Percentiles rank a stretch among this genome's conserved stretches.
Conservation (phyloP, 2,329 filamentous ascomycete genomes). For the Cladosporium cucumerinum region DNA sequence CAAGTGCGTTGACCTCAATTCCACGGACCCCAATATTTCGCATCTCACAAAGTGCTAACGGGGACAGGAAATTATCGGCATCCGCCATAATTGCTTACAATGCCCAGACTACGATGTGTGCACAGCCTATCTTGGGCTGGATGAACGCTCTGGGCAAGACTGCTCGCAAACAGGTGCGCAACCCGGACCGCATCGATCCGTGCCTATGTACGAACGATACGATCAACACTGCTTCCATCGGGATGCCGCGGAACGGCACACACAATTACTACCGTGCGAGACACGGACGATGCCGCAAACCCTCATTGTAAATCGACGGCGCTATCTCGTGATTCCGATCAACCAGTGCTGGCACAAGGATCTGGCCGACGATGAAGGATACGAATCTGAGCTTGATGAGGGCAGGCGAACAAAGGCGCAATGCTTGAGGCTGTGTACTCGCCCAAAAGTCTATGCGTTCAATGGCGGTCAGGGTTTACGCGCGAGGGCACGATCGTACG, state of each 20-base stretch:
- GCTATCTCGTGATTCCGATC: background rate
- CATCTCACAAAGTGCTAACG: no score
- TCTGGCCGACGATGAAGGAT: background rate
- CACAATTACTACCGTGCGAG: background rate
- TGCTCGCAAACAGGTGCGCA: background rate
- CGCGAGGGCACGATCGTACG: background rate
- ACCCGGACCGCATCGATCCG: background rate
- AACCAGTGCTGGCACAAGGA: background rate
- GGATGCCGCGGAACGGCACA: background rate
- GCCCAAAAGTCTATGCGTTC: background rate
- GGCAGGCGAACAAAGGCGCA: background rate
- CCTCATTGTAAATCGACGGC: background rate
- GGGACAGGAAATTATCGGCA: background rate
- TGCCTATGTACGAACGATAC: background rate
- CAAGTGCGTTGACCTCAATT: no score
- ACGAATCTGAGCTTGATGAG: background rate
- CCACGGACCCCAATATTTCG: no score
- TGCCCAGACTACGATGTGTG: background rate
- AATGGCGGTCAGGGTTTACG: background rate
- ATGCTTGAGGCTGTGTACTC: background rate
- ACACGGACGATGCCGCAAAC: background rate
- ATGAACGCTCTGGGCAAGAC: accelerated
- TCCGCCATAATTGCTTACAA: background rate
- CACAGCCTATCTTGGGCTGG: background rate
- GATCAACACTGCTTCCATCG: background rate